Base-by-base conservation (phyloP, 495 filamentous ascomycete species). In the Talaromyces thailandensis region DNA sequence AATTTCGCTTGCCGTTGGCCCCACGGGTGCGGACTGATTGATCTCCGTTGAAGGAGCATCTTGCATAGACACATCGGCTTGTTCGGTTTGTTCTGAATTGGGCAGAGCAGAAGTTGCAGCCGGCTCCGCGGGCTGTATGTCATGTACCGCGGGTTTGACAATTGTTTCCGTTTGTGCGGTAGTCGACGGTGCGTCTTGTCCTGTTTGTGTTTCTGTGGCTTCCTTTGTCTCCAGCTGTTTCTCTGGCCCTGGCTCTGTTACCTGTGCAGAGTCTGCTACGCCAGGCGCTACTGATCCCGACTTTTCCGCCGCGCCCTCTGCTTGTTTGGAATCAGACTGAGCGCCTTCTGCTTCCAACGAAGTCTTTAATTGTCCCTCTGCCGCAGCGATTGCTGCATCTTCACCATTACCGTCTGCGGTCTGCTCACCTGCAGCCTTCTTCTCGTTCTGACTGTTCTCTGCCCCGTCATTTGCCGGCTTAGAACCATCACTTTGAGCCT, bases 11-110 rank as follows among this genome's bases (percentile, higher is more conserved):
- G 18, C 25, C 6, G 61, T n/a, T 40, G 29, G 57, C 43, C 64
- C 51, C 43, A 45, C 40, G 48, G 53, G 29, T 37, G 55, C 9
- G 21, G 24, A n/a, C 56, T 48, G 48, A 28, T 70, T 64, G 1
- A 67, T 43, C 12, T 68, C 64, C 61, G 64, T 68, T 21, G 50
- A 29, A 43, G 53, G 32, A 21, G 35, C 29, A 4, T 28, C 14
- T 31, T 61, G 51, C n/a, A 32, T 21, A n/a, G 60, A 6, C 25
- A 58, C n/a, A 50, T 57, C 51, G 52, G 58, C 9, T 14, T 14
- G 31, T n/a, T 62, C n/a, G 9, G 60, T 37, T 59, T 62, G 51
- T 45, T 51, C 56, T 21, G 9, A 18, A 18, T 63, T 14, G 24
- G 60, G 50, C 2, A 50, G 31, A 18, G 60, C 24, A 37, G 32